Evolutionary conservation across 306 rosid species (phyloP), one percentile per base, ranked within the genome.

Genomic region (Begonia masoniana): DNA sequence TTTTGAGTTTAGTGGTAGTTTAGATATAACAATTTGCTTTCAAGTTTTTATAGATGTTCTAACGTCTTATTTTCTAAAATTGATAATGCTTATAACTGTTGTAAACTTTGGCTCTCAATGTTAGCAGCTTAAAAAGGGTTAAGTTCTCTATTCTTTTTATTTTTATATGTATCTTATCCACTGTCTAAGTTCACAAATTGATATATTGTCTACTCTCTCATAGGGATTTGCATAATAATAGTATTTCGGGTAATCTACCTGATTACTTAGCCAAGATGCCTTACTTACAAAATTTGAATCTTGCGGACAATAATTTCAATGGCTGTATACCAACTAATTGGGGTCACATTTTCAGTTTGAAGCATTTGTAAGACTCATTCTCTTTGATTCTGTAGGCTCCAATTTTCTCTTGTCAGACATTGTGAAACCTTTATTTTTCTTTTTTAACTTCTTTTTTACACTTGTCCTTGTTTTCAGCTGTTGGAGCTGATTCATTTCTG

Each of bases 211-310:
- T 51, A 36, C 41, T 36, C 43, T 51, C 15, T 12, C 61, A 74
- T 94, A 91, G 97, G 77, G 88, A 91, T 70, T 63, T 91, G 58
- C 88, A 78, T 71, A 67, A 81, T 66, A 91, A 85, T 61, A 76
- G 64, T 48, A 74, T 91, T 54, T 66, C 74, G 10, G 97, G 97
- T 12, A 47, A 35, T 55, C 71, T 91, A 59, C 97, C 97, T 6
- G 86, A 73, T 77, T 91, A 80, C 55, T 64, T 85, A 66, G 74
- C 85, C 61, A 75, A 71, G 65, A 53, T 91, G 76, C 78, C 88
- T 17, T 15, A 55, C 13, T 84, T 91, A 14, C 91, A 85, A 74
- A 74, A 78, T 68, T 81, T 91, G 47, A 83, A 91, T 73, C 82
- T 91, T 41, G 91, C 81, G 31, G 66, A 74, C 64, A 91, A 91